Conservation (phyloP, 768 basidiomycete species). For the Kondoa subrosea region DNA sequence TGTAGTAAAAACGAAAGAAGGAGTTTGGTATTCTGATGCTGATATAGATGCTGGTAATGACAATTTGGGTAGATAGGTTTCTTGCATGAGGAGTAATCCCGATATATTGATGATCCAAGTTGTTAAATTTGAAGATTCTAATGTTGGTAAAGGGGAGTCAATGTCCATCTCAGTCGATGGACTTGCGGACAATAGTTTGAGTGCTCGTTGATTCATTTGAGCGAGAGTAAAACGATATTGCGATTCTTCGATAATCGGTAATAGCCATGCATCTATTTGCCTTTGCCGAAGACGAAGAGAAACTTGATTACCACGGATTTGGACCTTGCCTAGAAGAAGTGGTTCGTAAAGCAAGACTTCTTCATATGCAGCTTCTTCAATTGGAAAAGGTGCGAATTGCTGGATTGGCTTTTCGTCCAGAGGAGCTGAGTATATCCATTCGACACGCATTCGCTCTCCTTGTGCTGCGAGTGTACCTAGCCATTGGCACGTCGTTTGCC, state of each 20-base stretch:
- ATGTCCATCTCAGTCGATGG: background rate
- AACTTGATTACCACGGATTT: background rate
- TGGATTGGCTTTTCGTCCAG: slow-evolving; percentile 4
- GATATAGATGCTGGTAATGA: slow-evolving; percentile 21
- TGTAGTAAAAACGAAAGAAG: slow-evolving; percentile 43
- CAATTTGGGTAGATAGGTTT: slow-evolving; percentile 34
- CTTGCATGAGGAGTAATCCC: slow-evolving; percentile 26
- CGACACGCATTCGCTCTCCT: slow-evolving; percentile 28
- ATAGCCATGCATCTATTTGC: background rate
- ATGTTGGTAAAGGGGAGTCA: slow-evolving; percentile 38
- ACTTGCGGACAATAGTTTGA: slow-evolving; percentile 28
- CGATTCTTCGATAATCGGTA: background rate
- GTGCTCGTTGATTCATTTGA: background rate
- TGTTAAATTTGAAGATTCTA: slow-evolving; percentile 51
- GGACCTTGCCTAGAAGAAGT: slow-evolving; percentile 26
- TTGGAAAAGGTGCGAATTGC: slow-evolving; percentile 6
- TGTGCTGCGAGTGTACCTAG: slow-evolving; percentile 14
- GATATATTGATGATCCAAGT: slow-evolving; percentile 32
- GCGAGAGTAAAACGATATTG: background rate
- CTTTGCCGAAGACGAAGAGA: background rate
- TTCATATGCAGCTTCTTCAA: background rate
- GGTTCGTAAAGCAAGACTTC: slow-evolving; percentile 37
- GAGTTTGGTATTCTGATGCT: slow-evolving; percentile 12
- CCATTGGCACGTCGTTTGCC: slow-evolving; percentile 23
- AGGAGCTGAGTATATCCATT: slow-evolving; percentile 29